phyloP scores from a whole-genome alignment of 2,329 filamentous ascomycete species.

The Diaporthe citrichinensis region DNA sequence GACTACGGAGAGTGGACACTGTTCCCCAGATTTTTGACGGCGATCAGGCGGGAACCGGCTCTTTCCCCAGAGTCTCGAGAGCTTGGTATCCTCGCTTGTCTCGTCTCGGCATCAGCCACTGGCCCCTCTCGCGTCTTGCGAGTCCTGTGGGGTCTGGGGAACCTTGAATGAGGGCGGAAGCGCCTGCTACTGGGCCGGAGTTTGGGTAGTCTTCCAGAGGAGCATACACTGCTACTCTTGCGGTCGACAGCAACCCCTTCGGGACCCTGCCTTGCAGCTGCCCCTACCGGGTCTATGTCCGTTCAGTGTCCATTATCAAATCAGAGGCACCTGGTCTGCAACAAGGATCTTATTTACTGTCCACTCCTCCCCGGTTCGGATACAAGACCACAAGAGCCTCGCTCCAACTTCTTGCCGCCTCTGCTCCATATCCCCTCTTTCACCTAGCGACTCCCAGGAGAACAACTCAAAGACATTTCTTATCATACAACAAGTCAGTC shows the following conservation, averaged over 20 bases:
- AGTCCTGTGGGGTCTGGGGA: constrained; percentile 22
- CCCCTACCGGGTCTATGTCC: background rate
- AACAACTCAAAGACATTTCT: background rate
- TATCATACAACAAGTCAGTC: too few relatives aligned
- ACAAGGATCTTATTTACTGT: constrained; percentile 5
- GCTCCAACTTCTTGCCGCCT: background rate
- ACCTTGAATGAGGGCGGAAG: constrained; percentile 1
- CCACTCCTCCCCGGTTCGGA: constrained; percentile 10
- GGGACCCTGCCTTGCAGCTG: constrained; percentile 3
- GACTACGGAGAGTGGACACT: constrained; percentile 21
- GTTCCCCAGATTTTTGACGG: constrained; percentile 2
- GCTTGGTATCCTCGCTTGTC: constrained; percentile 17
- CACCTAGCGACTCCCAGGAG: background rate
- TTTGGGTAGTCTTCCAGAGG: constrained; percentile 24
- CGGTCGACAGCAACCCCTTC: background rate
- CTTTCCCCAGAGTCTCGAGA: constrained; percentile 3
- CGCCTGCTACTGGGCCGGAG: constrained; percentile 1
- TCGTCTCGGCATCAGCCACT: constrained; percentile 25
- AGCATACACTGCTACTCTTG: constrained; percentile 6
- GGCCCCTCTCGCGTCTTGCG: background rate
- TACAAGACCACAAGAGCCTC: background rate
- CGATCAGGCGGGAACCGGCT: constrained; percentile 25
- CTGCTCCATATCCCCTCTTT: background rate
- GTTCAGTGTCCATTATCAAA: background rate
- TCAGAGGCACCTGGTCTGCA: background rate